Conservation (phyloP, 2,329 filamentous ascomycete species). For the Aspergillus ustus region DNA sequence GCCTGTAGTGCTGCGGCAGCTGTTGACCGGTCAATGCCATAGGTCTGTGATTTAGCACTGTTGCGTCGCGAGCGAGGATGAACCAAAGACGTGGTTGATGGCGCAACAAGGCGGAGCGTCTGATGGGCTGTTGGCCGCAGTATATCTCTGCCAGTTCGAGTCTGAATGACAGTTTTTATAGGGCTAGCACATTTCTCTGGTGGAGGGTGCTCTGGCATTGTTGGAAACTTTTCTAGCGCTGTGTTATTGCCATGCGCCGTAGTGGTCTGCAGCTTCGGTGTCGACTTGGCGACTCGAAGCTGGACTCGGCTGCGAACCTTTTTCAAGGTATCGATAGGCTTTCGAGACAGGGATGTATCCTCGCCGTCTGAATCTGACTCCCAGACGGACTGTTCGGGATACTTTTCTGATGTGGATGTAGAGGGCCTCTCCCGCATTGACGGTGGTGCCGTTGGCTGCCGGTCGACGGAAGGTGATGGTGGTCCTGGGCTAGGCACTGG, state of each 20-base stretch:
- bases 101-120: slow-evolving; percentile 42
- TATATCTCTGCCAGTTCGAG: slow-evolving; percentile 32
- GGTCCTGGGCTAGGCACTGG: slow-evolving; percentile 40
- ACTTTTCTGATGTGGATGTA: slow-evolving; percentile 38
- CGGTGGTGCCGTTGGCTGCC: slow-evolving; percentile 32
- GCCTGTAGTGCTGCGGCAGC: slow-evolving; percentile 44
- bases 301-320: slow-evolving; percentile 47
- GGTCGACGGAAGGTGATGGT: slow-evolving; percentile 37
- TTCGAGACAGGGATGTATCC: slow-evolving; percentile 42
- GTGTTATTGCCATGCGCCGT: slow-evolving; percentile 23
- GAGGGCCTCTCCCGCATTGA: slow-evolving; percentile 37
- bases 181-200: slow-evolving; percentile 25
- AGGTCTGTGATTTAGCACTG: slow-evolving; percentile 29
- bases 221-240: slow-evolving; percentile 34
- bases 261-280: slow-evolving; percentile 37
- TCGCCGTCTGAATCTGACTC: slow-evolving; percentile 46
- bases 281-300: slow-evolving; percentile 43
- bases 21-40: slow-evolving; percentile 40
- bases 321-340: slow-evolving; percentile 45
- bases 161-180: slow-evolving; percentile 22
- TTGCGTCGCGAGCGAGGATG: slow-evolving; percentile 30
- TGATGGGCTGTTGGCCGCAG: slow-evolving; percentile 32
- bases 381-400: slow-evolving; percentile 46
- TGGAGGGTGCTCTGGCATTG: slow-evolving; percentile 32
- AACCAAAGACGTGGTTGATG: slow-evolving; percentile 40